Evolutionary conservation across 176 grass and related monocot genomes (phyloP), one percentile per base, ranked within the genome.

Genomic region (Lolium rigidum): DNA sequence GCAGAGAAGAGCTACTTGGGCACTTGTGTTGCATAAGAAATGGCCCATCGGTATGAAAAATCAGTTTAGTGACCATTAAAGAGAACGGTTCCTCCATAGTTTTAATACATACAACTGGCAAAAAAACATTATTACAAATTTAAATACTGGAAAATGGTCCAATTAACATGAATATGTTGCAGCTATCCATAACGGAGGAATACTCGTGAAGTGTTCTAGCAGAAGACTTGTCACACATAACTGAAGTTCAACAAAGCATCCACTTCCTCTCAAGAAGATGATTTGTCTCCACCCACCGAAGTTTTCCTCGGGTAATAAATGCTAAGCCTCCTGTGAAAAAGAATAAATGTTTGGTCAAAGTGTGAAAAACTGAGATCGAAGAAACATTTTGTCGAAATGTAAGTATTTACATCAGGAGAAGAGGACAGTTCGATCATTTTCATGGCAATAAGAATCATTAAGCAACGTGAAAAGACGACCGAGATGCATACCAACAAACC

Each of bases 291-390:
- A 90, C 48, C 82, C 84, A 59, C 81, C 87, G 0, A 56, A 72
- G 61, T 51, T 92, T 49, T 90, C 85, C 69, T 86, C 77, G 0
- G 59, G 82, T 58, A 86, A 89, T 58, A 86, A 89, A 35, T 66
- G 75, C 12, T 77, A 10, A 61, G 39, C 43, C 41, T 70, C 86
- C 96, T 95, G 86, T 39, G n/a, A 66, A 80, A 3, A 3, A 60
- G 2, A 77, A 76, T 13, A 64, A 64, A 6, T 25, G 56, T 52
- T 17, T 59, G 65, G 75, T 47, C 10, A 80, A 39, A 70, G 63
- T 31, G n/a, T 26, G 6, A 63, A 28, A 26, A 6, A 1, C 2
- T 95, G 85, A 35, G 26, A 68, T 83, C 5, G 1, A 74, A 72
- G 21, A 77, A 69, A 5, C 35, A 74, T 58, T 15, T 75, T 55